Evolutionary conservation across 2,329 filamentous ascomycete genomes (phyloP), one percentile per base, ranked within the genome.

Genomic region (Penicillium palitans): DNA sequence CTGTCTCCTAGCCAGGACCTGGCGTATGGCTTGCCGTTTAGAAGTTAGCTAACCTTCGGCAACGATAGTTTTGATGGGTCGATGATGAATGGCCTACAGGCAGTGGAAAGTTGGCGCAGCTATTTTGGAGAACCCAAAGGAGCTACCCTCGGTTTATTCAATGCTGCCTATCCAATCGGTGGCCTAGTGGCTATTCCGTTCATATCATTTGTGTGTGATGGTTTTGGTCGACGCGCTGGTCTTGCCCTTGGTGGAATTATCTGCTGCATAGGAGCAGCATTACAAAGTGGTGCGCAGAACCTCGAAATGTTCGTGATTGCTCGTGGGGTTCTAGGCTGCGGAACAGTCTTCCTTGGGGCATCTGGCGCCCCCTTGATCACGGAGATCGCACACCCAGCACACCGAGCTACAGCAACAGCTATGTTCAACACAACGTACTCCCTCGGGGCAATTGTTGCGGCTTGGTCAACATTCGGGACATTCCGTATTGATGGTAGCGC

Each of bases 401-500:
- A 47, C 44, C 25, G 27, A n/a, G 7, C 17, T 29, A 9, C 31
- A 12, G 6, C 19, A 3, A 19, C 13, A 9, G 25, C 25, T 17
- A 12, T 31, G n/a, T 47, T 31, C n/a, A 47, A 31, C 27, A 47
- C 25, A 17, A 19, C 9, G 6, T 47, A 17, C 15, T 33, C 29
- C 4, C 25, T 47, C 9, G 44, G 44, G n/a, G n/a, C 27, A n/a
- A 85, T 86, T 48, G 74, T 85, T 8, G 82, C 84, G 1, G 78
- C 77, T 19, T 59, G 52, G 52, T 10, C 44, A 8, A 48, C 47
- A 15, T 59, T 52, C 15, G 52, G 57, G 10, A 40, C 31, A 9
- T 25, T 17, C 3, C 15, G 15, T 6, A 50, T 50, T 1, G 6
- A 10, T 24, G 7, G 17, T 8, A 13, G 19, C 13, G 37, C 31